Conservation (phyloP, 352 stramenopile genomes). For the Phytopythium cucurbitacearum region DNA sequence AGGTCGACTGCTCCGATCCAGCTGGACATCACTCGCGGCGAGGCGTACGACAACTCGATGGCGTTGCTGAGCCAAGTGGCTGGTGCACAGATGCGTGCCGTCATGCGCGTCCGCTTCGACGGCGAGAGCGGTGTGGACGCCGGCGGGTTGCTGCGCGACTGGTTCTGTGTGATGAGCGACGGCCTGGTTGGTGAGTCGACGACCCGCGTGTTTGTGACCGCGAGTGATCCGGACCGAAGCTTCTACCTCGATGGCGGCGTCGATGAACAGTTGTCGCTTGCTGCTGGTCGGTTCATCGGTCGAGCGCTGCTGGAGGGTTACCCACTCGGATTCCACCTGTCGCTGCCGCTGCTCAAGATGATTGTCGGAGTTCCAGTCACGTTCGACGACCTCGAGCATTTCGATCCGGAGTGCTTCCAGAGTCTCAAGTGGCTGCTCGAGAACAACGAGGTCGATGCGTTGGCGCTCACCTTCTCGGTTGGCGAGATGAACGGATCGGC, state of each 20-base stretch:
- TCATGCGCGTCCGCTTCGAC: slow-evolving; percentile 51
- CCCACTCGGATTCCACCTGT: slow-evolving; percentile 87
- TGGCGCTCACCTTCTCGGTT: slow-evolving; percentile 44
- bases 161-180: slow-evolving; percentile 58
- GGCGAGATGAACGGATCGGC: slow-evolving; percentile 9
- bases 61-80: slow-evolving; percentile 25
- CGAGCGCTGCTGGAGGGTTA: slow-evolving; percentile 71
- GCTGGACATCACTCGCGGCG: background rate
- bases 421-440: slow-evolving; percentile 49
- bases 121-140: slow-evolving; percentile 59
- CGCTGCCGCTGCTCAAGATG: slow-evolving; percentile 92
- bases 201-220: slow-evolving; percentile 17
- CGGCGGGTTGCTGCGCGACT: slow-evolving; percentile 63
- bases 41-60: slow-evolving; percentile 26
- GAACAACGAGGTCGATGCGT: slow-evolving; percentile 27
- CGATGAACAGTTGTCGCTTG: slow-evolving; percentile 17
- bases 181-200: slow-evolving; percentile 20
- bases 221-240: slow-evolving; percentile 26
- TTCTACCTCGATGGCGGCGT: slow-evolving; percentile 27
- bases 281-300: slow-evolving; percentile 27
- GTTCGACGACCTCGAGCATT: slow-evolving; percentile 84
- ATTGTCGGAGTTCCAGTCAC: slow-evolving; percentile 89
- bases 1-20: no score
- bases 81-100: slow-evolving; percentile 18
- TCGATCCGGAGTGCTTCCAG: slow-evolving; percentile 26